A percentile compares a stretch with the other conserved stretches of the same genome.
Evolutionary conservation across 2,329 filamentous ascomycete genomes (phyloP).

Genomic region (Penicillium decumbens): DNA sequence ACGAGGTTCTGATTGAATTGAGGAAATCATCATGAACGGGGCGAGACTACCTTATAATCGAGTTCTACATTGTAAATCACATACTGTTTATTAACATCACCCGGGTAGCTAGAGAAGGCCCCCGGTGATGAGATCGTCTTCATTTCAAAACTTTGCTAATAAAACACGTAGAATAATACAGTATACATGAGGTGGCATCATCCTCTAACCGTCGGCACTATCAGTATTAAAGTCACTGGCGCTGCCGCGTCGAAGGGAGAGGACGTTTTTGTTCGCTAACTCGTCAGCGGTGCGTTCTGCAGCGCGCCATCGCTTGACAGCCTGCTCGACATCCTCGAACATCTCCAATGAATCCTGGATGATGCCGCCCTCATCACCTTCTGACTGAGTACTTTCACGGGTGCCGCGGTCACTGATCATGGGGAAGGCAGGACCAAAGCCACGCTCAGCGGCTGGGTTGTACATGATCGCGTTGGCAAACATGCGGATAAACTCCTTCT

Average conservation of each 20-base stretch:
- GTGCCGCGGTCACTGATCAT: slow-evolving; percentile 43
- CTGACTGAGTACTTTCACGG: slow-evolving; percentile 46
- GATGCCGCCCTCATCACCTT: slow-evolving; percentile 75
- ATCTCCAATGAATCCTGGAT: slow-evolving; percentile 85
- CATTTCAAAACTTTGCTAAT: slow-evolving; percentile 13
- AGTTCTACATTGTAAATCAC: background rate
- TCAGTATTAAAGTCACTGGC: slow-evolving; percentile 37
- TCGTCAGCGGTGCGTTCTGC: slow-evolving; percentile 54
- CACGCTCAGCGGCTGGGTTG: slow-evolving; percentile 74
- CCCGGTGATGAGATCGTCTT: slow-evolving; percentile 1
- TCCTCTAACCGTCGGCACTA: slow-evolving; percentile 33
- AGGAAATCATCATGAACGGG: background rate
- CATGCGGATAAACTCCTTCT: slow-evolving; percentile 92
- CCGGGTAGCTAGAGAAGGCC: background rate
- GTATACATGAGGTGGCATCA: slow-evolving; percentile 15
- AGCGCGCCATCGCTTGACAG: slow-evolving; percentile 69
- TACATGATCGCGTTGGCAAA: slow-evolving; percentile 99
- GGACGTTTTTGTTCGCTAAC: slow-evolving; percentile 34
- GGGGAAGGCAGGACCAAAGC: slow-evolving; percentile 60
- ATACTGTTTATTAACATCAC: background rate
- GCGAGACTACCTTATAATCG: background rate
- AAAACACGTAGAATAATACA: slow-evolving; percentile 18
- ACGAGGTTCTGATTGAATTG: background rate
- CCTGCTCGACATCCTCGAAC: slow-evolving; percentile 80
- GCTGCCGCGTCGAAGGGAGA: slow-evolving; percentile 36